Evolutionary conservation across 306 rosid species (phyloP).

Genomic region (Castanea mollissima): DNA sequence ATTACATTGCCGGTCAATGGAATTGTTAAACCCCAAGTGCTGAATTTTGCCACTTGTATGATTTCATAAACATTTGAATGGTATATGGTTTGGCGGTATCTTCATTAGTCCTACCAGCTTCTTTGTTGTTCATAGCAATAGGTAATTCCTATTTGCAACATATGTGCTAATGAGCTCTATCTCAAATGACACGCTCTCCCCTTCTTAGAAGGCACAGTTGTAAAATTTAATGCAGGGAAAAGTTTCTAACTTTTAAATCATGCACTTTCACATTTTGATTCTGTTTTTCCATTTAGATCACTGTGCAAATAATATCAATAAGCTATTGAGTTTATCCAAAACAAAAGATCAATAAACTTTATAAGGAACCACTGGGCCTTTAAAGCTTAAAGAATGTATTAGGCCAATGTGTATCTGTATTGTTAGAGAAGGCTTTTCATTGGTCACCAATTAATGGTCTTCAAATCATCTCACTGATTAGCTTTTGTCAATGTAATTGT

Average conservation of each 20-base stretch:
- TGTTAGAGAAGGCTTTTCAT: neutral
- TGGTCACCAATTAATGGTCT: neutral
- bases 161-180: too few relatives aligned
- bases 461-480: neutral
- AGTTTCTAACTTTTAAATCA: neutral
- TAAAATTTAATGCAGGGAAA: neutral
- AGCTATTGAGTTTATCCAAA: too few relatives aligned
- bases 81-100: neutral
- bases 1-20: neutral
- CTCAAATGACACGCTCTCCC: too few relatives aligned
- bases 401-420: neutral
- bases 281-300: neutral
- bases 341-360: neutral
- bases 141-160: neutral
- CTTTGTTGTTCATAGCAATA: neutral
- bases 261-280: neutral
- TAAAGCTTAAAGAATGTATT: neutral
- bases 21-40: neutral
- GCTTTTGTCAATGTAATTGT: slow-evolving; percentile 17
- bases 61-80: neutral
- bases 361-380: neutral
- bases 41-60: neutral
- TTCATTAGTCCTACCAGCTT: neutral
- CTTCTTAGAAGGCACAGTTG: neutral
- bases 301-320: neutral